Base-by-base conservation (phyloP, 257 asterid genomes). In the Forsythia viridissima region DNA sequence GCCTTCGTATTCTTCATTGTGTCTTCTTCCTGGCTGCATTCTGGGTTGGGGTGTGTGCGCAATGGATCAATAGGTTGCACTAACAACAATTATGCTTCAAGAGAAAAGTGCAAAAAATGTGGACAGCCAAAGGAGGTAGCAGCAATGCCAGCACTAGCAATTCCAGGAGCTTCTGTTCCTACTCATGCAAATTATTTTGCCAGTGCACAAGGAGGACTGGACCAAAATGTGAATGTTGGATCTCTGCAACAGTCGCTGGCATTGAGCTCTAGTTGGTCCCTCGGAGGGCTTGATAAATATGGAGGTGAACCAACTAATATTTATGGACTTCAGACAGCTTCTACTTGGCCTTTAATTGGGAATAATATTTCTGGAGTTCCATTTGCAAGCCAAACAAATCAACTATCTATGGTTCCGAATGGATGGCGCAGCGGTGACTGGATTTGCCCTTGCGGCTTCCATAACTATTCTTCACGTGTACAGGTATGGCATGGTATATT, bases 1-100 rank as follows among this genome's bases (percentile, higher is more conserved):
- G 95, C 92, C 89, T 94, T 94, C 88, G 85, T 89, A 81, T 89
- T 84, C 90, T 83, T 90, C 90, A 85, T 78, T 90, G 88, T 90
- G 78, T 90, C 90, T 83, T 83, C 94, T 91, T 87, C 91, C 76
- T 91, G 97, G 97, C 87, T 91, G 91, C 91, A 66, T 87, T 92
- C 77, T 89, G 94, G 88, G 91, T 88, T 81, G 91, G 91, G 79
- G 90, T 90, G 92, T 90, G 92, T 92, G 85, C 85, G 91, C 91
- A 83, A 85, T 92, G 97, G 97, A 84, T 84, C 90, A 83, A 87
- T 92, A 92, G 97, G 97, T 83, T 91, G 97, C 97, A 92, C 98
- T 94, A 94, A 92, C 97, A 92, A 94, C 98, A 94, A 92, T 90
- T 92, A 94, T 92, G 97, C 98, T 61, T 94, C 97, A 81, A 86